These are phyloP conservation scores for Babesia bovis DNA, from an alignment of 169 alveolate species.

Conservation along the genomic window DNA sequence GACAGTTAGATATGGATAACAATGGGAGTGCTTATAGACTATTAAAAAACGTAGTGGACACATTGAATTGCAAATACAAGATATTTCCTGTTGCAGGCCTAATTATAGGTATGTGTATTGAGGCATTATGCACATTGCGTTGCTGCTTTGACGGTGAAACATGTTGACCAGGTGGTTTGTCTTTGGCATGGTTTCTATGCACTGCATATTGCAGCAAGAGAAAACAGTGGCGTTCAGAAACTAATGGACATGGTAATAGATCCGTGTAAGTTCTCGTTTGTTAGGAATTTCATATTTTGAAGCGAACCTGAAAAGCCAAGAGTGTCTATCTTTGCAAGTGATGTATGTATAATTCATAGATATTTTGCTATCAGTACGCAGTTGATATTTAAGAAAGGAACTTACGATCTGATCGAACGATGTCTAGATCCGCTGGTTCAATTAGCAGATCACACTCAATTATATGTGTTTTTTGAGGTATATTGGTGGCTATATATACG, in stretches of 20 bases:
- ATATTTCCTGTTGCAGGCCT: background rate
- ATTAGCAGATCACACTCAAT: conserved; percentile 19
- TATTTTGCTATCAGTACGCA: background rate
- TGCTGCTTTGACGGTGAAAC: background rate
- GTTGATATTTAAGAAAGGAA: conserved; percentile 40
- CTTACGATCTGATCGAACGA: conserved; percentile 13
- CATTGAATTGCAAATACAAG: background rate
- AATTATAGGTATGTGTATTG: background rate
- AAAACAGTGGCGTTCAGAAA: background rate
- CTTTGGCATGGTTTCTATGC: background rate
- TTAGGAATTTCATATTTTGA: background rate
- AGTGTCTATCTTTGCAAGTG: conserved; percentile 28
- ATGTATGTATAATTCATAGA: conserved; percentile 14
- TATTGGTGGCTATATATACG: too few relatives aligned
- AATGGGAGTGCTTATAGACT: background rate
- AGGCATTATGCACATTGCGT: background rate
- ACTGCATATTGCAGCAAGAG: too few relatives aligned
- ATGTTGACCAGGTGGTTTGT: background rate
- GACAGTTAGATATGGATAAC: background rate
- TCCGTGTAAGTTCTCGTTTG: background rate
- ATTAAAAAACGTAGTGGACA: background rate
- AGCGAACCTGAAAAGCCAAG: background rate
- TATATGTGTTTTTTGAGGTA: conserved; percentile 44
- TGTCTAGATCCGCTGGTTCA: conserved; percentile 8
- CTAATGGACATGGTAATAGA: background rate